phyloP scores from a whole-genome alignment of 148 eudicot species.

The Rhododendron henanense region DNA sequence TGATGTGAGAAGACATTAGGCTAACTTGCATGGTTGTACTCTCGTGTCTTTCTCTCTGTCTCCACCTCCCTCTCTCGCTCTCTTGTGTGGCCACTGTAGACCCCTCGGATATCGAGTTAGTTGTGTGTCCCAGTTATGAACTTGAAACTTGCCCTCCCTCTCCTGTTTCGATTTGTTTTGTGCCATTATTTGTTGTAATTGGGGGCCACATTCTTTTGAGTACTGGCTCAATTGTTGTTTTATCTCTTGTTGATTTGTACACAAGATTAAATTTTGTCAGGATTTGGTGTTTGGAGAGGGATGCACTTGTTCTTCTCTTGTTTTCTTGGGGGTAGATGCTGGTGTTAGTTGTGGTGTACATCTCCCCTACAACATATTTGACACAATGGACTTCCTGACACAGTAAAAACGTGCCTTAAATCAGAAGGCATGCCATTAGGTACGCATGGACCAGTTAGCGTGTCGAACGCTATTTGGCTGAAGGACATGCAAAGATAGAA shows the following conservation, averaged over 20 bases:
- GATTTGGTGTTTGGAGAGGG: not conserved
- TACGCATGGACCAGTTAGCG: not conserved
- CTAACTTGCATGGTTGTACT: not conserved
- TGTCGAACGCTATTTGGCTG: not conserved
- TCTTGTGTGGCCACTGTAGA: slow-evolving; percentile 1
- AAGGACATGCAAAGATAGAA: not conserved
- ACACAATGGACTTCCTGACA: not conserved
- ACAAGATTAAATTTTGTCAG: not conserved
- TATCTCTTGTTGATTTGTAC: not conserved
- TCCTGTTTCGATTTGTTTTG: not conserved
- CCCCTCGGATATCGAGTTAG: not conserved
- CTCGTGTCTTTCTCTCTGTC: not conserved
- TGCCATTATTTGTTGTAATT: not conserved
- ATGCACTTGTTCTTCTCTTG: not conserved
- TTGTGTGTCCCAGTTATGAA: not conserved
- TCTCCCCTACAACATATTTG: not conserved
- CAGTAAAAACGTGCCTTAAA: not conserved
- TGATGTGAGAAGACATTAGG: not conserved
- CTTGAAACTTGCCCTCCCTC: not conserved
- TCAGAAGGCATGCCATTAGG: not conserved
- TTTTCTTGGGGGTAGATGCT: not conserved
- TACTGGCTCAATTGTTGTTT: not conserved
- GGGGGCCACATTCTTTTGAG: not conserved
- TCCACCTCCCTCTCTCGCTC: not conserved
- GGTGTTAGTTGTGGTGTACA: not conserved